Base-by-base conservation (phyloP, 805 yeast species). In the Lipomyces spencermartinsiae region DNA sequence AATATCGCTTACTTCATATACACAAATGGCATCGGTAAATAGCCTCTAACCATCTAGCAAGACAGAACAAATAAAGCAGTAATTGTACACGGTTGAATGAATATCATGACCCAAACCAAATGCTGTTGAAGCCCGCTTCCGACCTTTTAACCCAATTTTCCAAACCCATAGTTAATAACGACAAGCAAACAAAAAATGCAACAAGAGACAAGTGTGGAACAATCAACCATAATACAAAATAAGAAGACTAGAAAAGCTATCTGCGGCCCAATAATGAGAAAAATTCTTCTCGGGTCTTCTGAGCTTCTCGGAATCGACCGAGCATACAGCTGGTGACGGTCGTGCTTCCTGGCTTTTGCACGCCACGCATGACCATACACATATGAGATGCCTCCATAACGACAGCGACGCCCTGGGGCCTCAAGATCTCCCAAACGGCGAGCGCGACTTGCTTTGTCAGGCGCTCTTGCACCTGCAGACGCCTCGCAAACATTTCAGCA, bases 351-450 rank as follows among this genome's bases (percentile, higher is more conserved):
- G 97, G 87, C 80, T 95, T 95, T 79, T 95, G 98, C 34, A 95
- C 92, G 65, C 99, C 99, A 77, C 99, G 86, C 78, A 97, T 92
- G 34, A 94, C 98, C 99, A 95, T 95, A 79, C 99, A 95, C 99
- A 95, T 95, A 78, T 95, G 99, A 1, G 94, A 87, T 22, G 98
- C 98, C 80, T 95, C 99, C 75, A 95, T 93, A 34, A 95, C 98
- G 54, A 95, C 99, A 0, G 98, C 99, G 8, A 95, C 99, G 70
- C 99, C 99, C 75, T 93, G 86, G 19, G 99, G 99, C 76, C 90
- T 89, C 75, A 95, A 83, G 67, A 93, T 91, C 76, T 93, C 98
- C 78, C 89, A 87, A 65, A 95, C 80, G 0, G 98, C 98, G 90
- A 93, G 91, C 39, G 99, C 98, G 64, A 95, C 93, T 79, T 95